A percentile compares a stretch with the other conserved stretches of the same genome.
Evolutionary conservation across 1,284 basidiomycete species (phyloP).

Genomic region (Coniferiporia sulphurascens): DNA sequence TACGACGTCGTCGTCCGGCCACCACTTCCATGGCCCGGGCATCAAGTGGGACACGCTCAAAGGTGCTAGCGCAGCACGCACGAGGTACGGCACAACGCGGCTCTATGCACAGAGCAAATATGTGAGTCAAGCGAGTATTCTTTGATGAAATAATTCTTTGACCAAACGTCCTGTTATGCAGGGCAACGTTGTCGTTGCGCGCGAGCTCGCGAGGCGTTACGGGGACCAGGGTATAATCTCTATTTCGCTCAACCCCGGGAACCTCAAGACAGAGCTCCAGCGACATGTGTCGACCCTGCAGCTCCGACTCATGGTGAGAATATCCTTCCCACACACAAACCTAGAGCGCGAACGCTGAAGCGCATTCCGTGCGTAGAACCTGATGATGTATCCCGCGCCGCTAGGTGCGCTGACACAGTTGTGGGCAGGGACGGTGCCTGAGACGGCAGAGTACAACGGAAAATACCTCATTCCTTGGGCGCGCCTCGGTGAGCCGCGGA

Average conservation of each 20-base stretch:
- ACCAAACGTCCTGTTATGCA: background rate
- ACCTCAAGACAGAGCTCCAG: constrained; percentile 38
- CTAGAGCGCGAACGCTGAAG: no score
- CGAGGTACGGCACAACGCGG: constrained; percentile 19
- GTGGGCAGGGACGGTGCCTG: constrained; percentile 42
- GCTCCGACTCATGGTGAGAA: background rate
- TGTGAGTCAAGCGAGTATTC: constrained; percentile 22
- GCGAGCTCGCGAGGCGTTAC: constrained; percentile 26
- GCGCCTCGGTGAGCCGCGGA: background rate
- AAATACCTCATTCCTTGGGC: constrained; percentile 22
- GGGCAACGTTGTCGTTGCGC: constrained; percentile 27
- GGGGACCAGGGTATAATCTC: constrained; percentile 28
- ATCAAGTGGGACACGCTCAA: constrained; percentile 35
- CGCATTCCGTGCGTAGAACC: background rate
- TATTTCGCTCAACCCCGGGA: constrained; percentile 28
- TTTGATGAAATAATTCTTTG: background rate
- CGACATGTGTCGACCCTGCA: constrained; percentile 27
- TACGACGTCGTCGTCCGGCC: constrained; percentile 40
- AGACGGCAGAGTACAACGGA: constrained; percentile 34
- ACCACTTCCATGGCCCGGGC: constrained; percentile 31
- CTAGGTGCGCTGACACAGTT: constrained; percentile 39
- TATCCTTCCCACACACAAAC: background rate
- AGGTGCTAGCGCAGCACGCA: constrained; percentile 31
- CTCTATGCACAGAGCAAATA: constrained; percentile 40
- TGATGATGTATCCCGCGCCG: constrained; percentile 22